phyloP scores from a whole-genome alignment of 305 asterid genomes.

The Petunia hybrid region DNA sequence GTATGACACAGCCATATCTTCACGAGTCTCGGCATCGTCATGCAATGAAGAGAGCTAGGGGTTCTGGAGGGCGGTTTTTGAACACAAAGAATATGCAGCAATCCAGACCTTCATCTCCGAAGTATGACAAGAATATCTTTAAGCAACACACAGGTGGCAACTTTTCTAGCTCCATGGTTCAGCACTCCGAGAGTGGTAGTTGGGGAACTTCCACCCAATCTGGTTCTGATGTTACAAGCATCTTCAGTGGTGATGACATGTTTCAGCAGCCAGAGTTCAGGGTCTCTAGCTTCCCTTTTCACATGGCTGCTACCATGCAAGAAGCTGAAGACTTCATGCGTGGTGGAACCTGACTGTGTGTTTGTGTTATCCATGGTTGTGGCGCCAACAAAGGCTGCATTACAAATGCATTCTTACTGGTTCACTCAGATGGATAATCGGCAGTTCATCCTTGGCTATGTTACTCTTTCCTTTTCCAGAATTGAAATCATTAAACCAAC shows the following conservation, averaged over 20 bases:
- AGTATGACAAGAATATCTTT: slow-evolving; percentile 27
- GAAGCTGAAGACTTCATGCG: slow-evolving; percentile 36
- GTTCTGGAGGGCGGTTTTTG: slow-evolving; percentile 74
- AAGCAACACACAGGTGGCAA: slow-evolving; percentile 29
- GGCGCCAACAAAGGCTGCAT: slow-evolving; percentile 37
- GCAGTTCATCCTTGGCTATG: slow-evolving; percentile 93
- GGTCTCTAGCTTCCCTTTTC: slow-evolving; percentile 43
- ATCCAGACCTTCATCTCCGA: slow-evolving; percentile 36
- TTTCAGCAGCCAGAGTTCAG: slow-evolving; percentile 53
- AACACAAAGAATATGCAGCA: slow-evolving; percentile 50
- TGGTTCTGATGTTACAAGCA: slow-evolving; percentile 60
- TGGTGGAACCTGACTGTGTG: slow-evolving; percentile 41
- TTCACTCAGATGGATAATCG: slow-evolving; percentile 47
- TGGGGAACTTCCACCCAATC: slow-evolving; percentile 59
- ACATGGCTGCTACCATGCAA: slow-evolving; percentile 26
- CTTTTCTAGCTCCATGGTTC: slow-evolving; percentile 31
- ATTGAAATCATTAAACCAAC: background rate
- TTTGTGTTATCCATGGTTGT: slow-evolving; percentile 49
- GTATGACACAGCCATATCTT: slow-evolving; percentile 60
- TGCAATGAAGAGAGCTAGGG: slow-evolving; percentile 72
- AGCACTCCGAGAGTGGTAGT: slow-evolving; percentile 49
- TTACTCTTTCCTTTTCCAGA: slow-evolving; percentile 21
- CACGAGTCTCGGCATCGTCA: slow-evolving; percentile 81
- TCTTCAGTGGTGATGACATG: slow-evolving; percentile 55
- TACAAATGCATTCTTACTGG: slow-evolving; percentile 43